Conservation (phyloP, 1,284 basidiomycete species). For the Ceratobasidium papillatum region DNA sequence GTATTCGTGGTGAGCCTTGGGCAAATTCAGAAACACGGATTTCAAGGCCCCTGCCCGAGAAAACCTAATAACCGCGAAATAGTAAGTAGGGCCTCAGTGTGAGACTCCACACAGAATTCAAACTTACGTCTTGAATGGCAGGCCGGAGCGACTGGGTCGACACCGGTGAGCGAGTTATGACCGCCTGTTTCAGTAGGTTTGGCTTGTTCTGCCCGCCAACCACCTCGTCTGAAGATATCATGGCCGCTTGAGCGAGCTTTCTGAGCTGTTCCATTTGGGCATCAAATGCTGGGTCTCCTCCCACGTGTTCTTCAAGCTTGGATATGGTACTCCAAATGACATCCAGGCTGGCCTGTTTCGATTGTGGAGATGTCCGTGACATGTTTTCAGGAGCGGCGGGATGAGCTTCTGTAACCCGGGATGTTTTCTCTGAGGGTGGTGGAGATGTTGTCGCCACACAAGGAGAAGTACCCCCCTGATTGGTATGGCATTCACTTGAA, state of each 20-base stretch:
- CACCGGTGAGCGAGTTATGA: neutral
- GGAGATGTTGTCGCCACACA: neutral
- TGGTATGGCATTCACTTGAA: too few relatives aligned
- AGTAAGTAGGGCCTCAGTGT: too few relatives aligned
- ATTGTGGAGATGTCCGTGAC: neutral
- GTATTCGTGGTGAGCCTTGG: neutral
- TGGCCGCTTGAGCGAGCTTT: conserved; percentile 12
- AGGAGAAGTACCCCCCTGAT: too few relatives aligned
- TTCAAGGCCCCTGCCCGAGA: neutral
- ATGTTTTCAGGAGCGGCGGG: too few relatives aligned
- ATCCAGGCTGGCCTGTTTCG: neutral
- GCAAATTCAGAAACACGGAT: neutral
- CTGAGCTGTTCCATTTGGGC: conserved; percentile 13
- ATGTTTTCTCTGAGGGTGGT: neutral
- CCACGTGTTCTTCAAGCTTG: conserved; percentile 12
- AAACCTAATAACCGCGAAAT: neutral
- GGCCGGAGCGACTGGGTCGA: neutral
- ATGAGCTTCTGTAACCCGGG: neutral
- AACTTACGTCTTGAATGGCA: neutral
- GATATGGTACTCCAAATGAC: conserved; percentile 2
- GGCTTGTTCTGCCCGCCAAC: neutral
- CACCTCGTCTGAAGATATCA: conserved; percentile 13
- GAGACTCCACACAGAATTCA: too few relatives aligned
- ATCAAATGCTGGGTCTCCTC: conserved; percentile 1
- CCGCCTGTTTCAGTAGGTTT: neutral